Conservation (phyloP, 495 filamentous ascomycete species). For the Trichocladium antarcticum region DNA sequence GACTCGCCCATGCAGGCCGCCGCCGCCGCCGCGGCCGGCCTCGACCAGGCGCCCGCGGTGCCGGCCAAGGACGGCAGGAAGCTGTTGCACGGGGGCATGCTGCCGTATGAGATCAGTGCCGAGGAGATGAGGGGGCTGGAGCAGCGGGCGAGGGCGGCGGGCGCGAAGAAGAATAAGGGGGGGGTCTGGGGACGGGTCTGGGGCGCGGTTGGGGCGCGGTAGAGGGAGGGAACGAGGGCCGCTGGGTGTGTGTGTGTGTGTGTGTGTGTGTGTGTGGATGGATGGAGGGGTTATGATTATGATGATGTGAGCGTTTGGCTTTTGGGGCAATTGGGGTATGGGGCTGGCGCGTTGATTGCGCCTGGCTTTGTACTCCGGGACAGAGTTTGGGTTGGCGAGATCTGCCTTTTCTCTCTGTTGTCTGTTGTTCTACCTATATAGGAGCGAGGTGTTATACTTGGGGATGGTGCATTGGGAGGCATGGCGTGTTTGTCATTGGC, state of each 20-base stretch:
- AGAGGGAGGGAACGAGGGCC: neutral
- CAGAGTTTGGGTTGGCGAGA: no score
- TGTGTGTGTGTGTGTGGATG: no score
- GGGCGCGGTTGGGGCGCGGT: conserved; percentile 13
- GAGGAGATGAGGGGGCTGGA: conserved; percentile 33
- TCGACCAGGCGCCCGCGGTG: neutral
- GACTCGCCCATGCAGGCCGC: no score
- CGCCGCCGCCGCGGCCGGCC: conserved; percentile 13
- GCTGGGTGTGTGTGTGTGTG: neutral
- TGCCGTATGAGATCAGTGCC: conserved; percentile 39
- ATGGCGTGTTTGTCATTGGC: neutral
- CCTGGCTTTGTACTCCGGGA: no score
- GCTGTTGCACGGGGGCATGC: neutral
- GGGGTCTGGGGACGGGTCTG: conserved; percentile 36
- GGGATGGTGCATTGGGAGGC: no score
- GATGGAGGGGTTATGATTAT: neutral
- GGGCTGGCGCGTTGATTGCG: no score
- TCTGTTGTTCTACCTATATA: no score
- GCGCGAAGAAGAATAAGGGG: conserved; percentile 27
- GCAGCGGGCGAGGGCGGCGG: conserved; percentile 14
- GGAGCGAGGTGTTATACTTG: no score
- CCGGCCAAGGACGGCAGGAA: conserved; percentile 17
- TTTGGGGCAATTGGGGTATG: no score
- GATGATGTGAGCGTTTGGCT: neutral
- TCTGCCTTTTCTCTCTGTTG: no score